These are phyloP conservation scores for Rhizoclosmatium sp. DNA, from an alignment of 192 early-diverging fungal species.

Conservation along the genomic window DNA sequence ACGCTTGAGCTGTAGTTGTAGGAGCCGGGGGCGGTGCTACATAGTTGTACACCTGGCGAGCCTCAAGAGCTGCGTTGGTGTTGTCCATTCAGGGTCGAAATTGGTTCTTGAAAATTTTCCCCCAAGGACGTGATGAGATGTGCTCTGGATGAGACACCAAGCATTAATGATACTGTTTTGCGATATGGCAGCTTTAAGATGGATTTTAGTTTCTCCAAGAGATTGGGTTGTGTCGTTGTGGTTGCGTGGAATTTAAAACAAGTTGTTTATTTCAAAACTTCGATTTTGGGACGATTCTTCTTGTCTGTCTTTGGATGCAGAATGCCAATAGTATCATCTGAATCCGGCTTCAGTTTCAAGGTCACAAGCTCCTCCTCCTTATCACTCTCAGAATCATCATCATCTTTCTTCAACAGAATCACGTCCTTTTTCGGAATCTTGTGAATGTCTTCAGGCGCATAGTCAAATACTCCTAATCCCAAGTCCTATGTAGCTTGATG, in stretches of 20 bases:
- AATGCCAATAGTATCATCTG: background rate
- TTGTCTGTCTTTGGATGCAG: background rate
- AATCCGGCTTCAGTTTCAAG: slow-evolving; percentile 9
- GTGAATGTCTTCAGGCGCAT: slow-evolving; percentile 21
- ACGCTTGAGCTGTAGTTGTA: background rate
- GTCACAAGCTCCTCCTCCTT: background rate
- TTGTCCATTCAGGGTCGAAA: too few relatives aligned
- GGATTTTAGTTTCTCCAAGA: too few relatives aligned
- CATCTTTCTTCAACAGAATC: background rate
- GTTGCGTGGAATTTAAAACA: background rate
- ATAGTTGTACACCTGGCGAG: background rate
- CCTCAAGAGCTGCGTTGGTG: too few relatives aligned
- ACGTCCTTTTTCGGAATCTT: slow-evolving; percentile 22
- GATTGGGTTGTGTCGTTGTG: background rate
- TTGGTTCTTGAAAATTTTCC: too few relatives aligned
- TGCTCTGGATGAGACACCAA: too few relatives aligned
- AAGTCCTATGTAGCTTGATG: slow-evolving; percentile 10
- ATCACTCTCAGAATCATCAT: background rate
- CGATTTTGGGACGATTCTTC: background rate
- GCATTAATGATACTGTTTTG: too few relatives aligned
- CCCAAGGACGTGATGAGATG: too few relatives aligned
- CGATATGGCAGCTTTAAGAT: too few relatives aligned
- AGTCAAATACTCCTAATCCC: slow-evolving; percentile 31
- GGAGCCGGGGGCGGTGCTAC: background rate
- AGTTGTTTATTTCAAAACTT: slow-evolving; percentile 3